Evolutionary conservation across 1,284 basidiomycete genomes (phyloP), one percentile per base, ranked within the genome.

Genomic region (Ceratobasidium sp.): DNA sequence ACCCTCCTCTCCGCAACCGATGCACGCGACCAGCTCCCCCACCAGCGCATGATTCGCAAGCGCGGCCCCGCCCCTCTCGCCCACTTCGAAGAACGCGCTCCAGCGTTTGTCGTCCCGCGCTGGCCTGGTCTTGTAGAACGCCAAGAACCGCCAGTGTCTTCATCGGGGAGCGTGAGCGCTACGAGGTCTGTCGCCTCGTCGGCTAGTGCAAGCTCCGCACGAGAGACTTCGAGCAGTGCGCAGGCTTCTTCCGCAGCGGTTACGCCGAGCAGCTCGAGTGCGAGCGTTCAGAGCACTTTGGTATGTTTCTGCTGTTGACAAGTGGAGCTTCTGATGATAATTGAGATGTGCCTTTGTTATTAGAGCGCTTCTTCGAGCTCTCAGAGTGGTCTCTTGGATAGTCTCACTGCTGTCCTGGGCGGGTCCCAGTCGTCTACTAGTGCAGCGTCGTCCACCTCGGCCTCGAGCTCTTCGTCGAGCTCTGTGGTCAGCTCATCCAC

Each of bases 21-120:
- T n/a, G 64, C 64, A n/a, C 67, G 67, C 46, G 43, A 70, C 30
- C 32, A 52, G 1, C 67, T 70, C 55, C 67, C 67, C 9, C 67
- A 70, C 67, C 67, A 70, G 43, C 67, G 67, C 7, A 70, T 70
- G 67, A 70, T 70, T 43, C 67, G 67, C 28, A 57, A 58, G 28
- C 67, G 67, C 43, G 28, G n/a, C 14, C 67, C 67, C 11, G 54
- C 21, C 9, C 23, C 54, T n/a, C 16, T 14, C 32, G 52, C 21
- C 11, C 21, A 16, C 49, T 8, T 52, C 18, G 55, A 32, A 28
- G 52, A 16, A 32, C n/a, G 14, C 14, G 52, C 14, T 28, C 8
- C 26, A 7, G 59, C 59, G 2, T 44, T 47, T 44, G 64, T 14
- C 26, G 43, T 62, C 18, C 59, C 59, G 18, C 59, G 59, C 14